Evolutionary conservation across 495 filamentous ascomycete species (phyloP).

Genomic region (Penicillium diatomitis): DNA sequence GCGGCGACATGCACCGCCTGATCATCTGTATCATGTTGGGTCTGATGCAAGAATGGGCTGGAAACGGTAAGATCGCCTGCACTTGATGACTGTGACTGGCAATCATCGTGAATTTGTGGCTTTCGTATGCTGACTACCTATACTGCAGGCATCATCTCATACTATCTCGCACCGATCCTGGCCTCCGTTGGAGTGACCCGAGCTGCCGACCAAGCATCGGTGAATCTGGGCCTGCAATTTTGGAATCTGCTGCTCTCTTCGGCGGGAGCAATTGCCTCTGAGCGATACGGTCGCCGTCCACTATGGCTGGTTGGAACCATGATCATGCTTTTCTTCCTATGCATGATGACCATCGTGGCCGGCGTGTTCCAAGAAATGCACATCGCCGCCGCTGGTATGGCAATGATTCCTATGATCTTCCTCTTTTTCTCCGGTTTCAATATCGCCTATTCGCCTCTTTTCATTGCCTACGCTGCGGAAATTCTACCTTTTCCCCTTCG

Average conservation of each 20-base stretch:
- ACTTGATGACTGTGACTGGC: not conserved
- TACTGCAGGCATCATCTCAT: constrained; percentile 42
- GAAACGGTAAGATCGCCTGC: constrained; percentile 41
- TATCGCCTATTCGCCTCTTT: constrained; percentile 49
- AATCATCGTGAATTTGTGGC: not conserved
- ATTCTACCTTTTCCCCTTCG: constrained; percentile 59
- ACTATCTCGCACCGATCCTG: constrained; percentile 49
- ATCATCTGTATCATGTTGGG: constrained; percentile 49
- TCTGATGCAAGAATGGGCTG: constrained; percentile 52
- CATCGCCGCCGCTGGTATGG: constrained; percentile 39
- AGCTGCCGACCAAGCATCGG: constrained; percentile 33
- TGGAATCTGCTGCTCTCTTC: constrained; percentile 22
- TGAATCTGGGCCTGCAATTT: constrained; percentile 16
- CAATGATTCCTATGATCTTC: constrained; percentile 52
- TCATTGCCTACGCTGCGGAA: constrained; percentile 57
- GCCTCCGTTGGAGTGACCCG: constrained; percentile 44
- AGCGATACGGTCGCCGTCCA: constrained; percentile 48
- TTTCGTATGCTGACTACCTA: not conserved
- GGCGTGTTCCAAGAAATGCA: constrained; percentile 41
- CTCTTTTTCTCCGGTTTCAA: constrained; percentile 48
- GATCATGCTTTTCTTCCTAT: constrained; percentile 47
- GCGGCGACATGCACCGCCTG: constrained; percentile 57
- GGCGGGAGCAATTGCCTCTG: constrained; percentile 45
- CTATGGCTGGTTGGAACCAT: constrained; percentile 46
- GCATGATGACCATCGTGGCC: constrained; percentile 45